These are phyloP conservation scores for Gracilaria caudata DNA, from an alignment of 23 red algal species.

Conservation along the genomic window DNA sequence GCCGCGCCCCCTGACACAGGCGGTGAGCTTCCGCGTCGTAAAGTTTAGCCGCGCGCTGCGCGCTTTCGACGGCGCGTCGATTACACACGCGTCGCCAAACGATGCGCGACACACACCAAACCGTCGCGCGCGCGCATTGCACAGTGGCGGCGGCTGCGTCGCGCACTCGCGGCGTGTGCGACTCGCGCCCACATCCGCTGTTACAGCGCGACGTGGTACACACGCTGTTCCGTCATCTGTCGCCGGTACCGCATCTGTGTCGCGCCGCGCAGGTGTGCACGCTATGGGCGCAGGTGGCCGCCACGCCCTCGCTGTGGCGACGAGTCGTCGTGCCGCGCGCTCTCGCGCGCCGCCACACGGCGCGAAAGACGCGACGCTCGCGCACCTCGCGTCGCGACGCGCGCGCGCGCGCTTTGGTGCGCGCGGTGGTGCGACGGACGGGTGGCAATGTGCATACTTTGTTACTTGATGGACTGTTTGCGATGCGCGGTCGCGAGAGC, in stretches of 20 bases:
- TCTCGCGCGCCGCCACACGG: background rate
- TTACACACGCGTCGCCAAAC: no score
- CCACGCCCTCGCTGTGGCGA: background rate
- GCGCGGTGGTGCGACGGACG: background rate
- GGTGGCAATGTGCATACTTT: background rate
- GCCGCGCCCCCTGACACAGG: no score
- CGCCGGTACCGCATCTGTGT: constrained; percentile 1
- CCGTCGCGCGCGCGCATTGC: no score
- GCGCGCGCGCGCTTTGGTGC: background rate
- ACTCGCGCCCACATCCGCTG: background rate
- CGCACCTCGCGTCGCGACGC: background rate
- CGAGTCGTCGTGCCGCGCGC: background rate
- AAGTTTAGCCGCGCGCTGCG: no score
- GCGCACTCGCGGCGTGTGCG: no score
- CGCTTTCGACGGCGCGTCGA: no score
- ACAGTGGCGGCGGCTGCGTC: no score
- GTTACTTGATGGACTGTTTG: background rate
- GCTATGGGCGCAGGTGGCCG: background rate
- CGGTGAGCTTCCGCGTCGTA: no score
- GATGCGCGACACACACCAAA: no score
- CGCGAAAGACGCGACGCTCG: background rate
- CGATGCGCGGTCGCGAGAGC: background rate
- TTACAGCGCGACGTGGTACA: background rate
- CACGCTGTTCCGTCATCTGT: background rate
- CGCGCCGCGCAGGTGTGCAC: background rate